These are phyloP conservation scores for Fusarium newnesense DNA, from an alignment of 2,329 filamentous ascomycete genomes.

Conservation along the genomic window DNA sequence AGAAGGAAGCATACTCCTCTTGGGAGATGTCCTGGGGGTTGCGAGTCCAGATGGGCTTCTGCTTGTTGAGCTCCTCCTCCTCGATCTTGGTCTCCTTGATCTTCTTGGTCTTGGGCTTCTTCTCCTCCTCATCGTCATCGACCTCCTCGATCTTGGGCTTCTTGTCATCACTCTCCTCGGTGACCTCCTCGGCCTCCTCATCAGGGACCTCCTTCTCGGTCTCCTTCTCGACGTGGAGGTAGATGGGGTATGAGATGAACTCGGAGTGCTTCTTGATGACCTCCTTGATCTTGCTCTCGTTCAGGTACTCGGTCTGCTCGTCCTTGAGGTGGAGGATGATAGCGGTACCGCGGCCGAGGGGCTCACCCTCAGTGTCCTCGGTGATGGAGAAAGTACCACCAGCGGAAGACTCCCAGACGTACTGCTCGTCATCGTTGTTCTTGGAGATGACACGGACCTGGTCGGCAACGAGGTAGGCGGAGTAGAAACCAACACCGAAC, in stretches of 20 bases:
- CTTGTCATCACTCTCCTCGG: conserved; percentile 82
- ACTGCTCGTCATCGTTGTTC: conserved; percentile 99
- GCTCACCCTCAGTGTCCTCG: conserved; percentile 90
- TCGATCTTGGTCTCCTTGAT: conserved; percentile 98
- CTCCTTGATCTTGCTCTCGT: conserved; percentile 99
- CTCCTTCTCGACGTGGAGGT: conserved; percentile 99
- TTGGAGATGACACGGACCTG: conserved; percentile 95
- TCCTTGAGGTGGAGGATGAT: conserved; percentile 99
- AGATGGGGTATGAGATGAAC: conserved; percentile 99
- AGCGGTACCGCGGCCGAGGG: conserved; percentile 93
- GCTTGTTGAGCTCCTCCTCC: conserved; percentile 99
- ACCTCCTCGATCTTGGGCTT: conserved; percentile 96
- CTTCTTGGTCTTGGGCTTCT: conserved; percentile 99
- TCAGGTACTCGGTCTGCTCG: conserved; percentile 97
- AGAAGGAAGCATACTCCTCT: conserved; percentile 99
- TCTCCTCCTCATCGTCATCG: conserved; percentile 87
- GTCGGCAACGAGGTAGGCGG: conserved; percentile 98
- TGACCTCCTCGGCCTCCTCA: conserved; percentile 79
- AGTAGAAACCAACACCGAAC: conserved; percentile 99
- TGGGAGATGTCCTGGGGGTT: conserved; percentile 94
- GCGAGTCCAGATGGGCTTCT: conserved; percentile 99
- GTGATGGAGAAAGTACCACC: conserved; percentile 97
- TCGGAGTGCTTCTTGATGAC: conserved; percentile 99
- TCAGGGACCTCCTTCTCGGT: conserved; percentile 98
- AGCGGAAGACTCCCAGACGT: conserved; percentile 98